These are phyloP conservation scores for Ceratocystis alfenasii DNA, from an alignment of 2,329 filamentous ascomycete species.

Conservation along the genomic window DNA sequence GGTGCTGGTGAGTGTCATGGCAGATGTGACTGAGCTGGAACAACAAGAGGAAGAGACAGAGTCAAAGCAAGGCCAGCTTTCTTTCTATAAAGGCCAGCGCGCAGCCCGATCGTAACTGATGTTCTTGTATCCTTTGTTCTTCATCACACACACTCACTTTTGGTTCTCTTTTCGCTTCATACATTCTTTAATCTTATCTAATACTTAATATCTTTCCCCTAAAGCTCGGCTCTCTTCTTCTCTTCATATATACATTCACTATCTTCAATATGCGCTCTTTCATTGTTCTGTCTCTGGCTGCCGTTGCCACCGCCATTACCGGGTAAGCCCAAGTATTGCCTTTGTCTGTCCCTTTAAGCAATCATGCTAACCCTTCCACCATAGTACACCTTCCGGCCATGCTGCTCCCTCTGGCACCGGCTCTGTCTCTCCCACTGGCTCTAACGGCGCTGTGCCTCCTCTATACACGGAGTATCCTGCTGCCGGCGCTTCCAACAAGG, in stretches of 20 bases:
- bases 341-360: neutral
- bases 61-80: too few relatives aligned
- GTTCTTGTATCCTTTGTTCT: neutral
- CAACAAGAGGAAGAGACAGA: too few relatives aligned
- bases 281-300: constrained; percentile 17
- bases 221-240: neutral
- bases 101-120: neutral
- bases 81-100: neutral
- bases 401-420: neutral
- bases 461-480: constrained; percentile 21
- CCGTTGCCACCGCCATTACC: constrained; percentile 18
- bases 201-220: constrained; percentile 12
- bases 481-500: constrained; percentile 18
- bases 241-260: neutral
- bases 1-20: too few relatives aligned
- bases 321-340: constrained; percentile 11
- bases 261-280: constrained; percentile 19
- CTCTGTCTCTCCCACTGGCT: neutral
- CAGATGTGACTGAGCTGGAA: too few relatives aligned
- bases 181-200: constrained; percentile 2
- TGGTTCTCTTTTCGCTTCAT: neutral
- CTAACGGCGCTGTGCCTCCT: constrained; percentile 8
- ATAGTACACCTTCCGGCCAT: constrained; percentile 14
- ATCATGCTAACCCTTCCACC: neutral
- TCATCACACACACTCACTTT: neutral